phyloP scores from a whole-genome alignment of 1,284 basidiomycete species.

The Fomitiporia mediterranea region DNA sequence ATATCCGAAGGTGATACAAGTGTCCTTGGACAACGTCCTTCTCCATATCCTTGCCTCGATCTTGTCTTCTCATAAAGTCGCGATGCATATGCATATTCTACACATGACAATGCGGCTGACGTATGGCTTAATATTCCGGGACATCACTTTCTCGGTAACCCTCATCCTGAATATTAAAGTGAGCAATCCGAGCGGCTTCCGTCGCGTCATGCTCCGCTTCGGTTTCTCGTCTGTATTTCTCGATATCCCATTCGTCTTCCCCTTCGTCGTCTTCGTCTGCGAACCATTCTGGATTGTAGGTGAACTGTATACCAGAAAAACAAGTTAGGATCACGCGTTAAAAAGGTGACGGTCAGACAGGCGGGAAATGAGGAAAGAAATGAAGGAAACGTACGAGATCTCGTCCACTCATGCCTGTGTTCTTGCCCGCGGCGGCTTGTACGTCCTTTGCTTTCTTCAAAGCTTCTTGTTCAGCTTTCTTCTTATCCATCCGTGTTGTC shows the following conservation, averaged over 20 bases:
- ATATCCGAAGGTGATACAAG: no score
- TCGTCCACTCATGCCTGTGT: conserved; percentile 89
- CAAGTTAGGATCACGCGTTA: conserved; percentile 4
- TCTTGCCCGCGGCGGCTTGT: conserved; percentile 87
- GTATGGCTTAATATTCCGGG: background rate
- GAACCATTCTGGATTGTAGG: conserved; percentile 96
- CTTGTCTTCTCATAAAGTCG: no score
- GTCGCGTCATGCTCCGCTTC: conserved; percentile 53
- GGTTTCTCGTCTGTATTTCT: conserved; percentile 56
- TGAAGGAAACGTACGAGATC: conserved; percentile 67
- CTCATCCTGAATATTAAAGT: conserved; percentile 27
- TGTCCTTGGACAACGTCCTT: no score
- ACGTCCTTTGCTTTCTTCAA: conserved; percentile 81
- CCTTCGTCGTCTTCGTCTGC: conserved; percentile 79
- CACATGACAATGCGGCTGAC: no score
- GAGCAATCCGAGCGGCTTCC: conserved; percentile 37
- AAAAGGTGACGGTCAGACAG: background rate
- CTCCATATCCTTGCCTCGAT: no score
- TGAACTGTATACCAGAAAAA: conserved; percentile 55
- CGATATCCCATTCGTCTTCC: conserved; percentile 70
- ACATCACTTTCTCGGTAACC: conserved; percentile 17
- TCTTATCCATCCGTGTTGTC: conserved; percentile 89
- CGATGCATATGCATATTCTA: no score
- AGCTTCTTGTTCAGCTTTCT: conserved; percentile 80
- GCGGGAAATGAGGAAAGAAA: background rate